Base-by-base conservation (phyloP, 1,284 basidiomycete genomes). In the Moesziomyces parantarcticus region DNA sequence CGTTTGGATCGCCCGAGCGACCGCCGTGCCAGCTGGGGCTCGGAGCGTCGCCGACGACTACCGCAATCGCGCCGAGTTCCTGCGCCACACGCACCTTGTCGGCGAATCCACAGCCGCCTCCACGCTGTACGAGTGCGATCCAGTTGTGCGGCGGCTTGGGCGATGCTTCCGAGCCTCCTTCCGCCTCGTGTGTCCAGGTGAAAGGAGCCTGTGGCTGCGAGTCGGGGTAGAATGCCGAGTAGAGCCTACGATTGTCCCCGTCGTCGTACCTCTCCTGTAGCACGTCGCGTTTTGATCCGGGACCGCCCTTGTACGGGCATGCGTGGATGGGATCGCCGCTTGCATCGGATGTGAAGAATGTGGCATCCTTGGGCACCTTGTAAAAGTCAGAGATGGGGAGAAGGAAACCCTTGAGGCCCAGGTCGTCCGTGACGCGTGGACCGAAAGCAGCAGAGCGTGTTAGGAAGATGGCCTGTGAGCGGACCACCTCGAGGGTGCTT, bases 371-470 rank as follows among this genome's bases (percentile, higher is more conserved):
- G n/a, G 75, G 68, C 10, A 61, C 29, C 42, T 58, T 59, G 56
- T 80, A 81, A 41, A 79, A 81, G 23, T 69, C 61, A 23, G 68
- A 71, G 58, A 81, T 76, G 34, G 79, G 79, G 0, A 80, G 52
- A 14, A 81, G 48, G 26, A 55, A 70, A 18, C 79, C 79, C 29
- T 67, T 60, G 11, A 79, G 57, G 11, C 79, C 79, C 16, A 77
- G 65, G 23, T 79, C 78, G 36, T 50, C 58, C 8, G 57, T 58
- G 34, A 81, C 63, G 13, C 57, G 63, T 3, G 79, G 81, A 2
- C 82, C 82, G 39, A 83, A 83, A 13, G 77, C 81, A 18, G 82
- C 82, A 2, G 82, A 70, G 1, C 79, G 71, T 9, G 81, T 81
- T 3, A 76, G 57, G 53, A 80, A 81, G 52, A 73, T 72, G 21